These are phyloP conservation scores for Phytopythium litorale DNA, from an alignment of 352 stramenopile species.

Conservation along the genomic window DNA sequence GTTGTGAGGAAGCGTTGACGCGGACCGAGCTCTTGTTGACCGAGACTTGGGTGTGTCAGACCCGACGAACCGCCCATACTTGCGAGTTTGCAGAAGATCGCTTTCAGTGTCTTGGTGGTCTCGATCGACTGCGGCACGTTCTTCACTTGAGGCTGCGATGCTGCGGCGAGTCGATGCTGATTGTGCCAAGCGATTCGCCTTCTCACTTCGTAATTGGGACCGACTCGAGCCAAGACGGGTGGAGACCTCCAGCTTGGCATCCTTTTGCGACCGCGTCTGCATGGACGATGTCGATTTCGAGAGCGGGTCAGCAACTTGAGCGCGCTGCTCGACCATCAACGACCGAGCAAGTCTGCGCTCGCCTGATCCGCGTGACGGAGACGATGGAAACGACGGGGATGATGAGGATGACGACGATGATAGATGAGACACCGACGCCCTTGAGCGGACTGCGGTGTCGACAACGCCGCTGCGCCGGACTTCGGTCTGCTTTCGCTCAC, in stretches of 20 bases:
- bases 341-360: conserved; percentile 10
- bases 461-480: conserved; percentile 7
- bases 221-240: neutral
- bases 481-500: conserved; percentile 7
- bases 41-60: neutral
- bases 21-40: conserved; percentile 6
- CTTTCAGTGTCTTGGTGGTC: conserved; percentile 1
- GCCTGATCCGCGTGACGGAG: conserved; percentile 12
- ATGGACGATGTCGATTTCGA: conserved; percentile 2
- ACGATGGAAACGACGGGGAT: conserved; percentile 1
- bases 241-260: too few relatives aligned
- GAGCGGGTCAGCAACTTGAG: neutral
- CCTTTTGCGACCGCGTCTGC: conserved; percentile 3
- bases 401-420: neutral
- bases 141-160: neutral
- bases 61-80: conserved; percentile 36
- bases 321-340: conserved; percentile 9
- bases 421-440: neutral
- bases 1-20: neutral
- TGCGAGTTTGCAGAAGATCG: conserved; percentile 32
- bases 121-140: neutral
- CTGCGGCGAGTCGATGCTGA: too few relatives aligned
- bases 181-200: neutral
- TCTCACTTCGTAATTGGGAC: neutral
- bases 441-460: neutral